phyloP scores from a whole-genome alignment of 208 protist genomes.

The Trichomonas vaginalis region DNA sequence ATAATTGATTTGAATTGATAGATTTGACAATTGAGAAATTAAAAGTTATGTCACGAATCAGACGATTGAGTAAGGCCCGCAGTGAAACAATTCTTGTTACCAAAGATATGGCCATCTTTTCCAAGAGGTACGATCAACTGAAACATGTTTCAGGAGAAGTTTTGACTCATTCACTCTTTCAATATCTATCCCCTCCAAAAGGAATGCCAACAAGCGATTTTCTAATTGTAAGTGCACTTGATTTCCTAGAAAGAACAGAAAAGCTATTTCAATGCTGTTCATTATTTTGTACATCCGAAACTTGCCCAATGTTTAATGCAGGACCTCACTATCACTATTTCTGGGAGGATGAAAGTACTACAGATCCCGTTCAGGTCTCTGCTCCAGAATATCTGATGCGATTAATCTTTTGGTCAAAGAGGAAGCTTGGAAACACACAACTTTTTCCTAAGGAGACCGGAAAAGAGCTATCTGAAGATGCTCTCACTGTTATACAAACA shows the following conservation, averaged over 20 bases:
- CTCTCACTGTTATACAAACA: too few species aligned
- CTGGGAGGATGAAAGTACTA: background rate
- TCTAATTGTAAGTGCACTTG: background rate
- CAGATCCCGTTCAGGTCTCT: background rate
- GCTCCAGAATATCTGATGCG: background rate
- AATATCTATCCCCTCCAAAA: too few species aligned
- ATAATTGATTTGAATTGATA: too few species aligned
- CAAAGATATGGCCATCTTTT: too few species aligned
- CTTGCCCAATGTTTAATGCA: background rate
- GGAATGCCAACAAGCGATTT: background rate
- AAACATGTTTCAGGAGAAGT: too few species aligned
- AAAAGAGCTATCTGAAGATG: too few species aligned
- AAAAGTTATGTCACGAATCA: too few species aligned
- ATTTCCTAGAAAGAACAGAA: background rate
- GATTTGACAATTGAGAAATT: too few species aligned
- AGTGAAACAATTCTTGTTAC: too few species aligned
- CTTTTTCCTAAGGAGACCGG: background rate
- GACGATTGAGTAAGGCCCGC: too few species aligned
- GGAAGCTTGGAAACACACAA: background rate
- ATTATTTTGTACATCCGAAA: background rate
- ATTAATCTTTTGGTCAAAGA: background rate
- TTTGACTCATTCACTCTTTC: too few species aligned
- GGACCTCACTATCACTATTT: background rate
- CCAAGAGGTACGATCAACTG: too few species aligned
- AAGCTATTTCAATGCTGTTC: background rate